These are phyloP conservation scores for Lenwebbia sp. DNA, from an alignment of 345 rosid genomes.

Conservation along the genomic window DNA sequence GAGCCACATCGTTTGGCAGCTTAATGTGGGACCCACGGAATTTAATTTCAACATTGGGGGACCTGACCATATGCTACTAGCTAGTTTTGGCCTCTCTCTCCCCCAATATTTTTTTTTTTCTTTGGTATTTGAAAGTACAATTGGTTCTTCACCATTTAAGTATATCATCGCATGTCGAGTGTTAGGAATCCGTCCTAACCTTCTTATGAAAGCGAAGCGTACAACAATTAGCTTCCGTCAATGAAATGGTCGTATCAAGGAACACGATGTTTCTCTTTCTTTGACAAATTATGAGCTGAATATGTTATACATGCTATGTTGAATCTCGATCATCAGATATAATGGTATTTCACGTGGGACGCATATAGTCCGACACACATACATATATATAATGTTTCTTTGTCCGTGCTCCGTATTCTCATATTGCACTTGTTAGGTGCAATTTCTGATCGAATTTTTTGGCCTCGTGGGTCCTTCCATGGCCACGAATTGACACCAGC, in stretches of 20 bases:
- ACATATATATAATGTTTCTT: not conserved
- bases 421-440: not conserved
- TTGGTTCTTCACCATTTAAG: not conserved
- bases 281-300: not conserved
- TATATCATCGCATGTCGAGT: not conserved
- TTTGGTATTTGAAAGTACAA: not conserved
- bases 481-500: not conserved
- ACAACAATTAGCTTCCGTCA: not conserved
- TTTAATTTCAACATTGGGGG: not conserved
- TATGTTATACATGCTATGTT: not conserved
- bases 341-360: not conserved
- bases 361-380: not conserved
- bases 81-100: not conserved
- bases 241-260: not conserved
- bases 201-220: not conserved
- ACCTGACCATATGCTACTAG: not conserved
- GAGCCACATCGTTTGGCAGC: not conserved
- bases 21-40: not conserved
- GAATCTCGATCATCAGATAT: not conserved
- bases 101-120: not conserved
- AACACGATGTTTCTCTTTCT: not conserved
- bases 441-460: not conserved
- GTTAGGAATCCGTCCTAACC: not conserved
- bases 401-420: not conserved
- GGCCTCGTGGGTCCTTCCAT: not conserved